These are phyloP conservation scores for Alternaria sp. DNA, from an alignment of 2,329 filamentous ascomycete species.

Conservation along the genomic window DNA sequence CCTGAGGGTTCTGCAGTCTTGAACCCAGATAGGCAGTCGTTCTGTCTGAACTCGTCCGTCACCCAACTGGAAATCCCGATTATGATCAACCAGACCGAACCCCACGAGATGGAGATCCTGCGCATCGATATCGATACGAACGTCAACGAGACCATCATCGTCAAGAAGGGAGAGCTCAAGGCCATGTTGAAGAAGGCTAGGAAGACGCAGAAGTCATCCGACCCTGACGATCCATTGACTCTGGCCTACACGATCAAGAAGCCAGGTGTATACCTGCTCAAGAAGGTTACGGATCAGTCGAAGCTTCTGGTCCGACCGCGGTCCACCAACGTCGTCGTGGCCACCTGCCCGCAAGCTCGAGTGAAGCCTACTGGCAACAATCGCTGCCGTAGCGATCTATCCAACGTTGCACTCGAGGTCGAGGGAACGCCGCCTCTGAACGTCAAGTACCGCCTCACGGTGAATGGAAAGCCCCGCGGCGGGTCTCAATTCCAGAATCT, in stretches of 20 bases:
- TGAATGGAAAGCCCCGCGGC: constrained; percentile 82
- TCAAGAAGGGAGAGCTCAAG: constrained; percentile 76
- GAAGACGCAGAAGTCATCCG: constrained; percentile 60
- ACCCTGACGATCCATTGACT: constrained; percentile 64
- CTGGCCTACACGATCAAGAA: constrained; percentile 81
- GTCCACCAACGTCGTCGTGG: constrained; percentile 79
- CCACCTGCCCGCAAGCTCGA: constrained; percentile 80
- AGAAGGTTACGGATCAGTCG: constrained; percentile 87
- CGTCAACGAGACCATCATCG: constrained; percentile 77
- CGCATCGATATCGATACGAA: constrained; percentile 85
- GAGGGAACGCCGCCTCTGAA: constrained; percentile 89
- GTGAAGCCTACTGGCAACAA: constrained; percentile 70
- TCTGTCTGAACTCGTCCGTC: constrained; percentile 75
- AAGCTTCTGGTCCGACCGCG: constrained; percentile 88
- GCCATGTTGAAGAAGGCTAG: constrained; percentile 74
- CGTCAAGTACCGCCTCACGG: constrained; percentile 86
- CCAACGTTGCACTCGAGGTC: constrained; percentile 82
- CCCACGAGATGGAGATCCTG: constrained; percentile 85
- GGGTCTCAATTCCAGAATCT: constrained; percentile 88
- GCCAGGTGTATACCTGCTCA: constrained; percentile 83
- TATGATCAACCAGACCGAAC: constrained; percentile 90
- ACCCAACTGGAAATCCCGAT: constrained; percentile 75
- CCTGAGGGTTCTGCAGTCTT: constrained; percentile 92
- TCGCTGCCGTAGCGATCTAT: constrained; percentile 86
- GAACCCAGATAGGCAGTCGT: constrained; percentile 80